These are phyloP conservation scores for Fusarium robinianum DNA, from an alignment of 2,329 filamentous ascomycete genomes.

Conservation along the genomic window DNA sequence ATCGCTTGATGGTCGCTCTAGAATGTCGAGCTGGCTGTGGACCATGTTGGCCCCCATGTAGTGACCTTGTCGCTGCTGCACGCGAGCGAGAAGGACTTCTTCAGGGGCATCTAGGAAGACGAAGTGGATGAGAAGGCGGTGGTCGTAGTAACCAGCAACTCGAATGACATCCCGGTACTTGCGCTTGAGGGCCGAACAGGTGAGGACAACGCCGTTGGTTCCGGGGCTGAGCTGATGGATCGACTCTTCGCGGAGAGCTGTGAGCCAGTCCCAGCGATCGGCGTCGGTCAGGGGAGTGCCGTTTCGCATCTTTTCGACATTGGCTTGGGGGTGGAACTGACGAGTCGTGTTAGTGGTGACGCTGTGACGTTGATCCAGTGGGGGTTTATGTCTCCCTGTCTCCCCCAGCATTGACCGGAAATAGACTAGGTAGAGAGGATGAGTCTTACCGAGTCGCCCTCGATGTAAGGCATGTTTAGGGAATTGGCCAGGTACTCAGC, in stretches of 20 bases:
- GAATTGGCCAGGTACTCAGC: conserved; percentile 65
- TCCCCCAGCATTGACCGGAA: no score
- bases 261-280: conserved; percentile 98
- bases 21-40: conserved; percentile 81
- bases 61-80: conserved; percentile 75
- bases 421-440: not conserved
- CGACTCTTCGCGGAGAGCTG: conserved; percentile 71
- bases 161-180: conserved; percentile 95
- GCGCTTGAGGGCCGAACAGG: conserved; percentile 93
- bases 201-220: conserved; percentile 81
- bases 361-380: conserved; percentile 1
- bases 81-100: conserved; percentile 74
- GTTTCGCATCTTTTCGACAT: conserved; percentile 87
- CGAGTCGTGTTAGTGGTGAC: conserved; percentile 32
- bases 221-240: conserved; percentile 60
- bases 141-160: conserved; percentile 75
- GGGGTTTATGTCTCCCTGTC: no score
- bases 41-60: conserved; percentile 99
- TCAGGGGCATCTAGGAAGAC: conserved; percentile 85
- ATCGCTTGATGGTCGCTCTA: conserved; percentile 78
- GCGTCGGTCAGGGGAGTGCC: conserved; percentile 86
- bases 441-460: conserved; percentile 73
- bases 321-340: conserved; percentile 75
- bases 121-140: conserved; percentile 82
- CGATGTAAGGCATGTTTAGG: conserved; percentile 72